A percentile compares a stretch with the other conserved stretches of the same genome.
phyloP scores from a whole-genome alignment of 306 rosid genomes.

The Prunus mongolica region DNA sequence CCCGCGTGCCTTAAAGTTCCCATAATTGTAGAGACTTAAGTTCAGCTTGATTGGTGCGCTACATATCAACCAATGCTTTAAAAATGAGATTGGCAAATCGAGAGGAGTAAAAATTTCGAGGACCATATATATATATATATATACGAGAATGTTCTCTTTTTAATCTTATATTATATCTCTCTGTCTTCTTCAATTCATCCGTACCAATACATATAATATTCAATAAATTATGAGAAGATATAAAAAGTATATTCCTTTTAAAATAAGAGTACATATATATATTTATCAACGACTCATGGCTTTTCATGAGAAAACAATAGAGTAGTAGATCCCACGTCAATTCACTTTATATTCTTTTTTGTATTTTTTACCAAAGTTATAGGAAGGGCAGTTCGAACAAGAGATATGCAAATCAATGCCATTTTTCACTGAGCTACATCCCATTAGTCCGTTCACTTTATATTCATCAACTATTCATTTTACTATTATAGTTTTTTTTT shows the following conservation, averaged over 20 bases:
- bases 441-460: not conserved
- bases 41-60: not conserved
- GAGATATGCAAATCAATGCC: accelerated
- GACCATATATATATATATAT: not conserved
- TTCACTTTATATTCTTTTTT: not conserved
- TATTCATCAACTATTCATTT: not conserved
- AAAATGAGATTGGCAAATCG: not conserved
- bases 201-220: too few relatives aligned
- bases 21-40: not conserved
- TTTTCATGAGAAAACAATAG: not conserved
- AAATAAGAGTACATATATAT: too few relatives aligned
- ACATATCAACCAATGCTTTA: not conserved
- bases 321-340: not conserved
- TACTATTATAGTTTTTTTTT: too few relatives aligned
- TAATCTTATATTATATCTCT: not conserved
- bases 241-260: too few relatives aligned
- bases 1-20: not conserved
- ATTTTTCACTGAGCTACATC: accelerated
- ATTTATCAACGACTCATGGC: not conserved
- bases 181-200: not conserved
- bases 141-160: slow-evolving; percentile 1
- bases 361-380: too few relatives aligned
- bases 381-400: too few relatives aligned
- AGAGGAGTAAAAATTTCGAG: not conserved
- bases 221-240: too few relatives aligned